These are phyloP conservation scores for Neonectria punicea DNA, from an alignment of 2,329 filamentous ascomycete species.

Conservation along the genomic window DNA sequence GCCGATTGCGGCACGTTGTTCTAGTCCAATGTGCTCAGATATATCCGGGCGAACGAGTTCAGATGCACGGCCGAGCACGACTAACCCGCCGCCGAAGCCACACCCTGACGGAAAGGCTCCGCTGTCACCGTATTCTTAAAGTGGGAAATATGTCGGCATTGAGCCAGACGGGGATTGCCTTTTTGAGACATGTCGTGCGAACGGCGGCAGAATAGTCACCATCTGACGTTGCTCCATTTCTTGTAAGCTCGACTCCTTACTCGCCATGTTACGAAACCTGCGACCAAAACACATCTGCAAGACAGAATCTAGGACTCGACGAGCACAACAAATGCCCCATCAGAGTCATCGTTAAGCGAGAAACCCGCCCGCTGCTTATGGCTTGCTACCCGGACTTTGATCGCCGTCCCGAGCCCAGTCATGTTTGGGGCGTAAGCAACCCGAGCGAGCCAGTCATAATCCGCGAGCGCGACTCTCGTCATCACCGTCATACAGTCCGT, in stretches of 20 bases:
- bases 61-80: background rate
- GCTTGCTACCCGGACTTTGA: background rate
- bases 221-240: conserved; percentile 6
- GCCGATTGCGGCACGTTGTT: conserved; percentile 3
- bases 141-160: background rate
- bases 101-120: background rate
- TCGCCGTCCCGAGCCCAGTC: background rate
- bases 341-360: conserved; percentile 1
- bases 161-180: background rate
- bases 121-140: conserved; percentile 4
- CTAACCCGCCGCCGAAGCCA: background rate
- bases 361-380: background rate
- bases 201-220: background rate
- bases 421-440: background rate
- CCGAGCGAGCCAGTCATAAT: background rate
- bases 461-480: conserved; percentile 2
- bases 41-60: conserved; percentile 1
- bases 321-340: conserved; percentile 9
- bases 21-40: background rate
- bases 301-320: background rate
- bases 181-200: conserved; percentile 8
- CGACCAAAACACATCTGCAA: background rate
- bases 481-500: background rate
- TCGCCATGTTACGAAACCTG: background rate
- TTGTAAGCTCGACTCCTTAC: background rate